Evolutionary conservation across 2,329 filamentous ascomycete genomes (phyloP).

Genomic region (Aspergillus glaucus): DNA sequence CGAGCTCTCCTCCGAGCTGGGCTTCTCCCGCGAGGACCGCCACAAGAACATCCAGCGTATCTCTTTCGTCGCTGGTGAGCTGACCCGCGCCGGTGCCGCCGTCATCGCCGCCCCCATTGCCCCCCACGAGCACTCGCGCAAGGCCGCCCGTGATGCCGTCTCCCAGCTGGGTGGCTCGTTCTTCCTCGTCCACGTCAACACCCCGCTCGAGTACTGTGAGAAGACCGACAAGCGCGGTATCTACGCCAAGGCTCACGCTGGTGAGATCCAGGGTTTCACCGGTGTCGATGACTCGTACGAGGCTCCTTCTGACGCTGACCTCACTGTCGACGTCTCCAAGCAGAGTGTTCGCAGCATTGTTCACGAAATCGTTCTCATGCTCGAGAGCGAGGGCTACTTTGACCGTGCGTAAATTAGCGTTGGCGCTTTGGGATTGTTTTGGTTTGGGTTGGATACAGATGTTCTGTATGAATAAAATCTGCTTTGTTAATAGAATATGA

Average conservation of each 20-base stretch:
- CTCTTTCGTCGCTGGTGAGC: conserved; percentile 89
- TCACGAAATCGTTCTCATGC: conserved; percentile 88
- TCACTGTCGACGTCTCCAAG: conserved; percentile 79
- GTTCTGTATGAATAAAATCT: conserved; percentile 2
- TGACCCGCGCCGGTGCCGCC: conserved; percentile 85
- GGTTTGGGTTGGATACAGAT: conserved; percentile 8
- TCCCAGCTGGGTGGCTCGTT: conserved; percentile 73
- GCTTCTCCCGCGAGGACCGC: conserved; percentile 88
- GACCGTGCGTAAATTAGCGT: conserved; percentile 48
- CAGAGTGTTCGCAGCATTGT: conserved; percentile 87
- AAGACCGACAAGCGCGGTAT: conserved; percentile 90
- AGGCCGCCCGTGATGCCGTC: conserved; percentile 74
- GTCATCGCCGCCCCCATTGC: conserved; percentile 97
- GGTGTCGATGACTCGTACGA: conserved; percentile 98
- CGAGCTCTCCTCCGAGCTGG: conserved; percentile 90
- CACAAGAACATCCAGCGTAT: conserved; percentile 94
- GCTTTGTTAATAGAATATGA: conserved; percentile 12
- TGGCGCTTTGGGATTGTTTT: conserved; percentile 10
- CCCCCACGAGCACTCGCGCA: conserved; percentile 73
- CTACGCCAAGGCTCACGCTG: conserved; percentile 74
- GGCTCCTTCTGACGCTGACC: conserved; percentile 69
- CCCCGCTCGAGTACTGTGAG: conserved; percentile 85
- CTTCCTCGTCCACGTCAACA: conserved; percentile 92
- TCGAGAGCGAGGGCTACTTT: conserved; percentile 83
- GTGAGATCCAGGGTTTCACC: conserved; percentile 97